phyloP scores from a whole-genome alignment of 352 stramenopile species.

The Achlya hypogyna region DNA sequence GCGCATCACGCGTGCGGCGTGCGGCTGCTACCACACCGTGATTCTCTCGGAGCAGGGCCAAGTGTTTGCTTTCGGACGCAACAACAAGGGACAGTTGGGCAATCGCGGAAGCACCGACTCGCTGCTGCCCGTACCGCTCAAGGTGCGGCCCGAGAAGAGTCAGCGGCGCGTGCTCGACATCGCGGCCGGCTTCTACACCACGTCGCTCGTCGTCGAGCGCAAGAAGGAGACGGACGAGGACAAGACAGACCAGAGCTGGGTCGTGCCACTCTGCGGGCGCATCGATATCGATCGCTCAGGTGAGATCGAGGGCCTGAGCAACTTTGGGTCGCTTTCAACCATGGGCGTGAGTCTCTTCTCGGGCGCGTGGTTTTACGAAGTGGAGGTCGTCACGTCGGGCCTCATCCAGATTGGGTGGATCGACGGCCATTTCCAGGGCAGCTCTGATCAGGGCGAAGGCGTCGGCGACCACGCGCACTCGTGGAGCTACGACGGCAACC shows the following conservation, averaged over 20 bases:
- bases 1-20: slow-evolving; percentile 62
- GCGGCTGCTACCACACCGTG: slow-evolving; percentile 82
- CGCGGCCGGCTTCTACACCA: slow-evolving; percentile 81
- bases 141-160: slow-evolving; percentile 76
- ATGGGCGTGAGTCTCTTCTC: slow-evolving; percentile 56
- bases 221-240: slow-evolving; percentile 80
- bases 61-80: slow-evolving; percentile 78
- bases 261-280: slow-evolving; percentile 61
- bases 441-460: slow-evolving; percentile 84
- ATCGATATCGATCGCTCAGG: slow-evolving; percentile 81
- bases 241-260: slow-evolving; percentile 45
- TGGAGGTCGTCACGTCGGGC: slow-evolving; percentile 83
- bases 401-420: slow-evolving; percentile 92
- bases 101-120: slow-evolving; percentile 78
- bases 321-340: slow-evolving; percentile 81
- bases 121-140: slow-evolving; percentile 67
- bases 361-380: slow-evolving; percentile 92
- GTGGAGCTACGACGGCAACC: slow-evolving; percentile 90
- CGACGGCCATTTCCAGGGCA: slow-evolving; percentile 85
- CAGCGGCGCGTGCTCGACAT: slow-evolving; percentile 66
- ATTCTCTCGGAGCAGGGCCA: slow-evolving; percentile 73
- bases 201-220: slow-evolving; percentile 72
- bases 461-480: slow-evolving; percentile 87
- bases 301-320: slow-evolving; percentile 81
- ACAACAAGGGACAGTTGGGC: slow-evolving; percentile 84